These are phyloP conservation scores for Bruguiera gymnorhiza DNA, from an alignment of 345 rosid genomes.

Conservation along the genomic window DNA sequence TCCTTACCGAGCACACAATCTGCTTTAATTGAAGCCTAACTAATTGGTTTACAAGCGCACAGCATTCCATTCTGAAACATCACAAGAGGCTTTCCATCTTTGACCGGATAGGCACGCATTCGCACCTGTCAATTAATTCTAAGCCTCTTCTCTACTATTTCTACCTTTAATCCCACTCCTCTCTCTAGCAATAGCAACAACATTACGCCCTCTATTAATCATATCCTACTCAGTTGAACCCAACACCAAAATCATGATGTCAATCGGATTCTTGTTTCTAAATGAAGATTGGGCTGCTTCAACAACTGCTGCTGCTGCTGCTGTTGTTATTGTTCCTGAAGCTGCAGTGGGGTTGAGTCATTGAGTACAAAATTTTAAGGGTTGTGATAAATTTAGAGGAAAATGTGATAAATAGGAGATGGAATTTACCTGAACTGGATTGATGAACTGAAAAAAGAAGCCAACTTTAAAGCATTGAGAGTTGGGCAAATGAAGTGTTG, in stretches of 20 bases:
- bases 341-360: constrained; percentile 38
- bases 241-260: constrained; percentile 63
- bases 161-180: constrained; percentile 72
- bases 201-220: constrained; percentile 72
- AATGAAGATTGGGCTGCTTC: constrained; percentile 42
- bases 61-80: constrained; percentile 92
- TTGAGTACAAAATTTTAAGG: constrained; percentile 27
- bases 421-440: constrained; percentile 55
- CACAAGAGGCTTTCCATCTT: constrained; percentile 91
- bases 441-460: constrained; percentile 33
- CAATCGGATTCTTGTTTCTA: constrained; percentile 52
- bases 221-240: constrained; percentile 90
- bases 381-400: constrained; percentile 15
- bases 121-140: too few species aligned
- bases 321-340: constrained; percentile 22
- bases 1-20: constrained; percentile 75
- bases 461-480: constrained; percentile 27
- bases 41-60: constrained; percentile 89
- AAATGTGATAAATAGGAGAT: constrained; percentile 21
- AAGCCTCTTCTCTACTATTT: constrained; percentile 56
- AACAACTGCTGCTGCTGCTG: constrained; percentile 21
- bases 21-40: constrained; percentile 67
- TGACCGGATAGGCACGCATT: constrained; percentile 33
- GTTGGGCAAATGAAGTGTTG: constrained; percentile 33
- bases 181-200: constrained; percentile 70